Evolutionary conservation across 805 yeast genomes (phyloP), one percentile per base, ranked within the genome.

Genomic region (Candida montana): DNA sequence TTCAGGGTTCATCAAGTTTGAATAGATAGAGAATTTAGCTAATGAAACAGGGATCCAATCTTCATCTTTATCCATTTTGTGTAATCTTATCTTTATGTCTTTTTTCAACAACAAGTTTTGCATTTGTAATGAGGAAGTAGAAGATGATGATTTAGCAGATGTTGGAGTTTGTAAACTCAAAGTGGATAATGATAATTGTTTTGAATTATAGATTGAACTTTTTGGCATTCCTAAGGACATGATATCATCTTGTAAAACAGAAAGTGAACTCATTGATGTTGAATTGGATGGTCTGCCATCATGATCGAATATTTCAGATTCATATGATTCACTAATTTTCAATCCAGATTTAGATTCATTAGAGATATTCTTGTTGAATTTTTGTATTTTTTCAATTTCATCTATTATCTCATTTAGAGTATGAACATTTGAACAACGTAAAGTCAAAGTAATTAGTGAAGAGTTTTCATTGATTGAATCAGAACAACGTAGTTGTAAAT

Each of bases 1-100:
- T 15, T 45, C 45, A n/a, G 54, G 55, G 29, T 52, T 49, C 3
- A 40, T 18, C 3, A 54, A 31, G 35, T 47, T 48, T 4, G 59
- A 47, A 9, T 39, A 47, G 2, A 57, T 36, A 4, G 49, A 40
- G 21, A 57, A 48, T 31, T 41, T 44, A 8, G 50, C 58, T 45
- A 55, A 41, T 2, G 55, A 42, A 4, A 54, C 37, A 4, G 61
- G 61, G 15, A 53, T 42, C 58, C 58, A 57, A 20, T 57, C 61
- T 21, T 47, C 51, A 28, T 46, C 47, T 7, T 20, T 17, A 31
- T 57, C 59, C 35, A 37, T 32, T 38, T 50, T 49, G 33, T 57
- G 61, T 17, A 57, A 21, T 41, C 49, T 52, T 2, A 55, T 42
- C 38, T 50, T 52, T n/a, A 52, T 34, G 20, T 52, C 41, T 33